phyloP scores from a whole-genome alignment of 192 early-diverging fungal species.

The Coemansia sp. region DNA sequence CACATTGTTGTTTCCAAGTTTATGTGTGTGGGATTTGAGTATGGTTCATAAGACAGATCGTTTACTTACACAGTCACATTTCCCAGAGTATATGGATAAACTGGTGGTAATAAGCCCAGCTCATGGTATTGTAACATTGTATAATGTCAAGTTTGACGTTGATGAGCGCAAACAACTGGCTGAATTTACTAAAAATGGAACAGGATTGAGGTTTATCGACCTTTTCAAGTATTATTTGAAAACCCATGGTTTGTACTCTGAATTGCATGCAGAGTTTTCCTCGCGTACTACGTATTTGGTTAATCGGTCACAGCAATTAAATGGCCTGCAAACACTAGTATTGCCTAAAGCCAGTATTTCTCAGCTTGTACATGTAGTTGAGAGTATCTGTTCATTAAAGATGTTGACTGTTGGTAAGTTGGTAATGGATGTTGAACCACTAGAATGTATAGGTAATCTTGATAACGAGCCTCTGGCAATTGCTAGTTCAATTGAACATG shows the following conservation, averaged over 20 bases:
- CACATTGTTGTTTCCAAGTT: not conserved
- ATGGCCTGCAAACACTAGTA: no score
- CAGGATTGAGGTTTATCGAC: not conserved
- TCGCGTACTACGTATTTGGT: no score
- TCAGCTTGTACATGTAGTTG: no score
- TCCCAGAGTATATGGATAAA: not conserved
- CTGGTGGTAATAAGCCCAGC: not conserved
- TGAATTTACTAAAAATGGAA: not conserved
- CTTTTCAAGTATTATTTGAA: not conserved
- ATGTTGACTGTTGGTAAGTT: no score
- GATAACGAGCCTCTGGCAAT: no score
- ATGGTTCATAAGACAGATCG: not conserved
- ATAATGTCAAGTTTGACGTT: not conserved
- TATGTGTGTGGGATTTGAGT: not conserved
- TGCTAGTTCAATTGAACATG: not conserved
- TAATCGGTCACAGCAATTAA: no score
- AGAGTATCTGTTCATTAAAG: no score
- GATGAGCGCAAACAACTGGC: not conserved
- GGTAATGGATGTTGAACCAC: no score
- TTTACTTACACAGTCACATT: not conserved
- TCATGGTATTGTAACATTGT: not conserved
- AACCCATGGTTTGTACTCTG: not conserved
- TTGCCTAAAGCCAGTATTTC: no score
- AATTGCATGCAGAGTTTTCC: not conserved
- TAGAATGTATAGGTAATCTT: no score